phyloP scores from a whole-genome alignment of 225 moss, liverwort and hornwort genomes.

The Thuidium tamariscinum region DNA sequence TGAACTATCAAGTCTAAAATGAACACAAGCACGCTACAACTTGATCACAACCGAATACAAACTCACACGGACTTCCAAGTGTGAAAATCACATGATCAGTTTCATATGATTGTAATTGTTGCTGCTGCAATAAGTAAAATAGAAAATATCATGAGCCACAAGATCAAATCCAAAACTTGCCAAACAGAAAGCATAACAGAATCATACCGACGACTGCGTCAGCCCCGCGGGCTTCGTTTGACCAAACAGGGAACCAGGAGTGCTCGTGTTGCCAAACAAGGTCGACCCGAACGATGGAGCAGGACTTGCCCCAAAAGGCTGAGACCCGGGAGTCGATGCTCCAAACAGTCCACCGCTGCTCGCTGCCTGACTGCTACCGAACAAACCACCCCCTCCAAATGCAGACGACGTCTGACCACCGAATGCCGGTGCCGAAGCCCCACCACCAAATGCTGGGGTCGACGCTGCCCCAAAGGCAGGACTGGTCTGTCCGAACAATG shows the following conservation, averaged over 20 bases:
- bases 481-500: conserved; percentile 47
- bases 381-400: conserved; percentile 42
- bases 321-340: conserved; percentile 20
- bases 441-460: conserved; percentile 48
- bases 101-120: not conserved
- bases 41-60: not conserved
- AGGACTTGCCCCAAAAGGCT: conserved; percentile 26
- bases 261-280: conserved; percentile 57
- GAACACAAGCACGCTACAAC: not conserved
- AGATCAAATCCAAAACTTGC: not conserved
- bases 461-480: conserved; percentile 62
- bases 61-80: not conserved
- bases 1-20: not conserved
- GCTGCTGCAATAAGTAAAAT: too few species aligned
- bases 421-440: conserved; percentile 46
- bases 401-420: conserved; percentile 17
- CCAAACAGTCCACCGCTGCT: conserved; percentile 38
- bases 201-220: conserved; percentile 21
- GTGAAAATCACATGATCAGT: not conserved
- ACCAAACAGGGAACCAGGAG: conserved; percentile 42
- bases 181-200: not conserved
- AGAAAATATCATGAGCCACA: not conserved
- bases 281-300: conserved; percentile 36
- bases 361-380: conserved; percentile 29
- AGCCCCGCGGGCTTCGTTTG: conserved; percentile 22